phyloP scores from a whole-genome alignment of 2,329 filamentous ascomycete genomes.

The Aaosphaeria arxii region DNA sequence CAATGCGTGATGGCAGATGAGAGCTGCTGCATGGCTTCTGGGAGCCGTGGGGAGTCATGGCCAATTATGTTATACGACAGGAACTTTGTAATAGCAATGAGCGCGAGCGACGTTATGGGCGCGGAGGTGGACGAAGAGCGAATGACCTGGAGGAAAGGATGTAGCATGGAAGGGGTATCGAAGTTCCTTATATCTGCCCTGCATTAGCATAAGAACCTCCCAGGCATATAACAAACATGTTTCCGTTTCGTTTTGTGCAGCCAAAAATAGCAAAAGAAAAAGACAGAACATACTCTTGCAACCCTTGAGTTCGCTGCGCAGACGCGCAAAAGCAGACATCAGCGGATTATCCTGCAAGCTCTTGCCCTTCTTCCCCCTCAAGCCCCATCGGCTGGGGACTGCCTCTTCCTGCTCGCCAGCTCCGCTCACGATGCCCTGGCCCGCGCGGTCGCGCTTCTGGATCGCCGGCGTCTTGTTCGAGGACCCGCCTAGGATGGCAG shows the following conservation, averaged over 20 bases:
- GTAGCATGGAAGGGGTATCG: slow-evolving; percentile 83
- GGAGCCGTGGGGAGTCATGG: slow-evolving; percentile 78
- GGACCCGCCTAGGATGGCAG: slow-evolving; percentile 83
- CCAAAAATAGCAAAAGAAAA: too few species aligned
- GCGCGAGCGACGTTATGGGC: slow-evolving; percentile 89
- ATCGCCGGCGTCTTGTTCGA: slow-evolving; percentile 44
- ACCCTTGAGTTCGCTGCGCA: slow-evolving; percentile 81
- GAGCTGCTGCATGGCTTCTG: slow-evolving; percentile 88
- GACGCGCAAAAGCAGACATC: slow-evolving; percentile 88
- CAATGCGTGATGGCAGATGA: slow-evolving; percentile 96
- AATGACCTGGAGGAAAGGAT: slow-evolving; percentile 95
- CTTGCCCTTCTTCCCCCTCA: slow-evolving; percentile 92
- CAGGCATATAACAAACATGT: too few species aligned
- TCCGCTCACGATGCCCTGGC: slow-evolving; percentile 32
- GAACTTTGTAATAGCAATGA: slow-evolving; percentile 94
- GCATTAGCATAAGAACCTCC: slow-evolving; percentile 16
- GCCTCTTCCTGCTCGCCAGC: slow-evolving; percentile 50
- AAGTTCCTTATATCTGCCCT: slow-evolving; percentile 75
- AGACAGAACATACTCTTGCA: slow-evolving; percentile 63
- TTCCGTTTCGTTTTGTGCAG: too few species aligned
- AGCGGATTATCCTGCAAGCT: slow-evolving; percentile 97
- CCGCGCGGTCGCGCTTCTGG: slow-evolving; percentile 32
- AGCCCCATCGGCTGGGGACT: slow-evolving; percentile 82
- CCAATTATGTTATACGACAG: slow-evolving; percentile 91
- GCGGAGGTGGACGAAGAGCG: slow-evolving; percentile 94